These are phyloP conservation scores for Phytophthora kernoviae DNA, from an alignment of 352 stramenopile genomes.

Conservation along the genomic window DNA sequence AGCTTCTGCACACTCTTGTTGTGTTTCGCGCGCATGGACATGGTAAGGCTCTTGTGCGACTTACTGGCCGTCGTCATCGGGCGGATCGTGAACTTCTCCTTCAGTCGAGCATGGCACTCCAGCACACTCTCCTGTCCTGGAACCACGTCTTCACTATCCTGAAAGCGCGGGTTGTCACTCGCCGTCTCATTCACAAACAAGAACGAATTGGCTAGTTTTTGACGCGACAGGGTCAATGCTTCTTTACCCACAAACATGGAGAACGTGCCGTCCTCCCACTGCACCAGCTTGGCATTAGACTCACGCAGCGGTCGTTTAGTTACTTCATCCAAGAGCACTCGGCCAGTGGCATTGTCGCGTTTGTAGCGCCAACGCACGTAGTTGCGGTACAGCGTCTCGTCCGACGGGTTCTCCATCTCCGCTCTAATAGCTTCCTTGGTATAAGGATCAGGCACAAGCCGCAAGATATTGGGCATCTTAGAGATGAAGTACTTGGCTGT, in stretches of 20 bases:
- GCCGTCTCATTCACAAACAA: conserved; percentile 82
- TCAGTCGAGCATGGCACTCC: conserved; percentile 82
- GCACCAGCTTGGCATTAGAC: conserved; percentile 83
- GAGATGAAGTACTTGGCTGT: conserved; percentile 68
- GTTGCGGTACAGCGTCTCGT: conserved; percentile 87
- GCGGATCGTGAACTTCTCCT: conserved; percentile 88
- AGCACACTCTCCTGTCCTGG: conserved; percentile 76
- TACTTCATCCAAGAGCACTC: conserved; percentile 65
- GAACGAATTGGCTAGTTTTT: conserved; percentile 89
- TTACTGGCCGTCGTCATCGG: conserved; percentile 84
- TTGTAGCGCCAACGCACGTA: conserved; percentile 86
- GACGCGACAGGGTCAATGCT: conserved; percentile 76
- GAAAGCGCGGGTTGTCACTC: conserved; percentile 65
- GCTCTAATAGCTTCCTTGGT: conserved; percentile 75
- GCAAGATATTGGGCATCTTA: conserved; percentile 89
- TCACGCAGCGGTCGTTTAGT: conserved; percentile 68
- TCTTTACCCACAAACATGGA: conserved; percentile 89
- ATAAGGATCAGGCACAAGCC: conserved; percentile 78
- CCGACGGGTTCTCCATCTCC: conserved; percentile 84
- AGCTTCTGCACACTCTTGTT: conserved; percentile 89
- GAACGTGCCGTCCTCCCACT: conserved; percentile 87
- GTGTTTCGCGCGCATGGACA: conserved; percentile 90
- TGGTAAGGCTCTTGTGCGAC: conserved; percentile 87
- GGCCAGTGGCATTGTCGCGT: conserved; percentile 60
- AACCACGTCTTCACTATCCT: conserved; percentile 67